A percentile compares a stretch with the other conserved stretches of the same genome.
Conservation (phyloP, 1,284 basidiomycete genomes). For the Leccinum laetum region DNA sequence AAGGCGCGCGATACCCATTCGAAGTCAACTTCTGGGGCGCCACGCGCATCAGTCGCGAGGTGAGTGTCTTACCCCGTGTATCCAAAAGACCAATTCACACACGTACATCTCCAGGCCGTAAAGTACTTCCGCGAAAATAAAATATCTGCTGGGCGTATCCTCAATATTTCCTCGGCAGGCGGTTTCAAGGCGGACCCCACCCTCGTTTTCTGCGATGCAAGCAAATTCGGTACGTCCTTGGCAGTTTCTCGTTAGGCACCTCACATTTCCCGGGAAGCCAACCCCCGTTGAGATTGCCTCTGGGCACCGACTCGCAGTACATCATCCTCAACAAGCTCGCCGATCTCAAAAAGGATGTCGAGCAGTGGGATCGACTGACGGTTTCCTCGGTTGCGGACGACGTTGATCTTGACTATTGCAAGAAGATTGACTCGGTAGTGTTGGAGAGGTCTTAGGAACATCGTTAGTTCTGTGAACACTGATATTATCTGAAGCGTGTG, state of each 20-base stretch:
- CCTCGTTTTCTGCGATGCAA: constrained; percentile 23
- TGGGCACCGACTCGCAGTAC: constrained; percentile 22
- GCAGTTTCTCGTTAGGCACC: background rate
- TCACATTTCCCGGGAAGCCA: constrained; percentile 14
- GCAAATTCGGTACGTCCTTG: constrained; percentile 22
- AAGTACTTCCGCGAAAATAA: constrained; percentile 25
- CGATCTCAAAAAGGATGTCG: constrained; percentile 19
- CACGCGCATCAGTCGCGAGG: constrained; percentile 29
- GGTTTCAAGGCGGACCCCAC: constrained; percentile 22
- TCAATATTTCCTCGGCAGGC: constrained; percentile 23
- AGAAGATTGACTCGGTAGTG: constrained; percentile 5
- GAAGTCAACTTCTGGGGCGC: constrained; percentile 41
- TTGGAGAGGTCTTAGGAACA: too few relatives aligned
- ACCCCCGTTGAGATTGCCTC: constrained; percentile 24
- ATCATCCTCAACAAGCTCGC: constrained; percentile 16
- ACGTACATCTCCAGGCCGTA: constrained; percentile 14
- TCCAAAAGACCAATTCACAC: background rate
- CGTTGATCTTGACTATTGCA: constrained; percentile 14
- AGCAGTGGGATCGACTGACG: constrained; percentile 19
- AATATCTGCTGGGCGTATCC: constrained; percentile 19
- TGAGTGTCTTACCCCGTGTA: background rate
- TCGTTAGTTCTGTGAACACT: too few relatives aligned
- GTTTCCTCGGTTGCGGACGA: constrained; percentile 25
- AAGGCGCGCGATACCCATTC: constrained; percentile 30
- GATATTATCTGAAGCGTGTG: too few relatives aligned